phyloP scores from a whole-genome alignment of 139 green algal genomes.

The Tetratostichococcus sp. region DNA sequence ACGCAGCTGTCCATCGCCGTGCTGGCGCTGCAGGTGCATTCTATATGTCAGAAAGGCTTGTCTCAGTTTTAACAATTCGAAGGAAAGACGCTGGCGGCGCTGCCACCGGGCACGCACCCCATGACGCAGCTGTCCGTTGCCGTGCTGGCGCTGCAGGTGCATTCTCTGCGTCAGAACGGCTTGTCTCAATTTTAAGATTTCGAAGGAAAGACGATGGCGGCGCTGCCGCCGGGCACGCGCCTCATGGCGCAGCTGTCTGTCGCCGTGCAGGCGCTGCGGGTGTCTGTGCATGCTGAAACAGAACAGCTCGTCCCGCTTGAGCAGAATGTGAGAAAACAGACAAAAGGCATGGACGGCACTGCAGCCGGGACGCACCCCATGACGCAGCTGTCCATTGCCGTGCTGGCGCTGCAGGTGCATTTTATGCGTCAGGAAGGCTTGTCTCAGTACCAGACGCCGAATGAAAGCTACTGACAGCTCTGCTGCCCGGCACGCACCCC shows the following conservation, averaged over 20 bases:
- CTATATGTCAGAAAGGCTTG: no score
- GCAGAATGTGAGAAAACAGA: no score
- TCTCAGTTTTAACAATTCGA: no score
- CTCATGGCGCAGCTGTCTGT: conserved; percentile 92
- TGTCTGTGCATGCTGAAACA: conserved; percentile 6
- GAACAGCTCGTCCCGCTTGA: no score
- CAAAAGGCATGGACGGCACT: conserved; percentile 57
- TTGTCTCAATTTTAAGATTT: no score
- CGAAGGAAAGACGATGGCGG: no score
- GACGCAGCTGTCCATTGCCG: conserved; percentile 78
- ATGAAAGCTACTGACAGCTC: conserved; percentile 60
- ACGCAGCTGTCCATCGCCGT: conserved; percentile 79
- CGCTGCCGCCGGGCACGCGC: conserved; percentile 76
- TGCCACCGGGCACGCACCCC: conserved; percentile 80
- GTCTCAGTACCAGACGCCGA: no score
- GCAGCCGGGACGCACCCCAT: conserved; percentile 88
- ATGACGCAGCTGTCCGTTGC: conserved; percentile 88
- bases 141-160: conserved; percentile 77
- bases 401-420: conserved; percentile 79
- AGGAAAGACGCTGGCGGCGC: conserved; percentile 60
- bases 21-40: conserved; percentile 73
- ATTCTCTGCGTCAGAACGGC: no score
- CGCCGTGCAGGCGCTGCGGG: conserved; percentile 79
- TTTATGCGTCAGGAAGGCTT: no score
- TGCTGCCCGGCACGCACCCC: conserved; percentile 82